phyloP scores from a whole-genome alignment of 2,329 filamentous ascomycete genomes.

The Aspergillus puulaauensis region DNA sequence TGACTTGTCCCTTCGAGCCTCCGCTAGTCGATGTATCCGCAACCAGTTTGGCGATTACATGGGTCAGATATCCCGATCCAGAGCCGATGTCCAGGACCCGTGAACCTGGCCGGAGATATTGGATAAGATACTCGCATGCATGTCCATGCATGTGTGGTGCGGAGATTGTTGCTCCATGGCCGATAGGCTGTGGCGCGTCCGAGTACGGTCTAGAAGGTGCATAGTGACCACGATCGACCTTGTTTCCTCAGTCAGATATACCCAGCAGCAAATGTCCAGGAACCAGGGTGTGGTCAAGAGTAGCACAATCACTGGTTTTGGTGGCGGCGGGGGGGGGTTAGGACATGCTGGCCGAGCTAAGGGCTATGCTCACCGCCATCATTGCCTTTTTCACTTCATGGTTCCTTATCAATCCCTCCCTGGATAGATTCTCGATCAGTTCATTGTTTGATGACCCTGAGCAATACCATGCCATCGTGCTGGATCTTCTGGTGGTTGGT shows the following conservation, averaged over 20 bases:
- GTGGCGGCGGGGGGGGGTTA: too few species aligned
- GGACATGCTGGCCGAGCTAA: not conserved
- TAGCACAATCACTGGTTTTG: not conserved
- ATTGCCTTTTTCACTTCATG: slow-evolving; percentile 76
- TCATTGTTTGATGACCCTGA: slow-evolving; percentile 72
- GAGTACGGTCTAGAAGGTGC: slow-evolving; percentile 70
- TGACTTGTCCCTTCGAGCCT: slow-evolving; percentile 51
- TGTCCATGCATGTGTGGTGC: slow-evolving; percentile 72
- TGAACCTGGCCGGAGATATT: slow-evolving; percentile 53
- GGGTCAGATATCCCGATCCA: slow-evolving; percentile 81
- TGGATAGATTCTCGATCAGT: slow-evolving; percentile 75
- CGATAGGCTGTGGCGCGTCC: slow-evolving; percentile 69
- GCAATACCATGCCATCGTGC: slow-evolving; percentile 83
- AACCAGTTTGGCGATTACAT: slow-evolving; percentile 78
- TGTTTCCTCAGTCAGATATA: slow-evolving; percentile 12
- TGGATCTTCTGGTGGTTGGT: slow-evolving; percentile 11
- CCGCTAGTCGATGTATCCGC: slow-evolving; percentile 24
- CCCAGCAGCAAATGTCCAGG: not conserved
- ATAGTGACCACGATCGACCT: slow-evolving; percentile 90
- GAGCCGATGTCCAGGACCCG: slow-evolving; percentile 72
- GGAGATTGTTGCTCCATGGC: slow-evolving; percentile 67
- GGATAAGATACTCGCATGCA: slow-evolving; percentile 63
- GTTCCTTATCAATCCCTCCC: slow-evolving; percentile 70
- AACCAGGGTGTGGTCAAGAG: not conserved
- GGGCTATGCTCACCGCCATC: slow-evolving; percentile 56